Base-by-base conservation (phyloP, 805 yeast genomes). In the Kregervanrija pseudodelftensis region DNA sequence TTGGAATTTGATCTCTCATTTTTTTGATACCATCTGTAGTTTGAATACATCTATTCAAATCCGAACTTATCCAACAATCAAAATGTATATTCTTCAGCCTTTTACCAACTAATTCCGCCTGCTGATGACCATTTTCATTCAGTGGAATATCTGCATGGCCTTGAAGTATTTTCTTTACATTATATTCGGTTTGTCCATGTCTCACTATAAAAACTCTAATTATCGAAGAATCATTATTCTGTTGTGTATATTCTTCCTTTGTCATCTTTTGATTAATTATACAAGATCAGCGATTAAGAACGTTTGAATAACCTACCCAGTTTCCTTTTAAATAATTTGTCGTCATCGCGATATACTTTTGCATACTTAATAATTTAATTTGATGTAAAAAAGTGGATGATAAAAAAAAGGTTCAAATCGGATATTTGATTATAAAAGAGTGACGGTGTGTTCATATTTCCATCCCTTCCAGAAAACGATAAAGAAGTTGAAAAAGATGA, bases 131-230 rank as follows among this genome's bases (percentile, higher is more conserved):
- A 3, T 67, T 69, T 0, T 64, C 73, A 56, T 86, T 86, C 44
- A 88, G 57, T 14, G 77, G 73, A 4, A 80, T 76, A 57, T 87
- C 82, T 38, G 69, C 55, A 57, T 87, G 95, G 1, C 96, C 96
- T 62, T 87, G 96, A 34, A 87, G 62, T 40, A 83, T 82, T 62
- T 79, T 82, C 43, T 73, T 58, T 34, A 72, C 70, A 58, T 87
- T 87, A 61, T 82, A 80, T 45, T 80, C 80, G 0, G 96, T 87
- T 59, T 84, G 93, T 1, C 95, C 96, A 55, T 87, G 96, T 55
- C 96, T 76, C 4, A 87, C 76, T 5, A 86, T 60, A 51, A 82
- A 81, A 3, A 85, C 45, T 10, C 69, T 50, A 8, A 61, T 47
- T 7, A 41, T 49, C 5, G 34, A 15, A 2, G 28, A 16, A 38